Conservation (phyloP, 1,284 basidiomycete genomes). For the Fomitopsis pinicola region DNA sequence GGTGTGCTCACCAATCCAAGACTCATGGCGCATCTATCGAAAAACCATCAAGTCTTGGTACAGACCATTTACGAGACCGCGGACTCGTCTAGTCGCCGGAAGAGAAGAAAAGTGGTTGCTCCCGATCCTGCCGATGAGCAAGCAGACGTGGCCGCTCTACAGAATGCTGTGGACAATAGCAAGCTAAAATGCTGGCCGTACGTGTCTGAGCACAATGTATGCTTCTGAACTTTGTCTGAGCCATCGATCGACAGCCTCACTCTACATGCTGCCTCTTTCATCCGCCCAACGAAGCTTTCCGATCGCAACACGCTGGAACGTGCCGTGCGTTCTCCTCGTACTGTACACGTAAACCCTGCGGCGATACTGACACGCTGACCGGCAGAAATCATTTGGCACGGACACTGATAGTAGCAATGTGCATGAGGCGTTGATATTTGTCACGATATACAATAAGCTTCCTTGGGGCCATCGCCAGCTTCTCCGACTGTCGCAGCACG, state of each 20-base stretch:
- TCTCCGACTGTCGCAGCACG: slow-evolving; percentile 64
- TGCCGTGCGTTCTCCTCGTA: slow-evolving; percentile 32
- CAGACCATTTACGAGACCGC: slow-evolving; percentile 42
- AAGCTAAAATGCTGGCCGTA: slow-evolving; percentile 60
- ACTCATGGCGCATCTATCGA: slow-evolving; percentile 53
- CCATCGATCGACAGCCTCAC: slow-evolving; percentile 37
- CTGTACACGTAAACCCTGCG: background rate
- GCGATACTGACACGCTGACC: slow-evolving; percentile 5
- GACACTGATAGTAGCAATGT: slow-evolving; percentile 16
- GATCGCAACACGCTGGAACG: slow-evolving; percentile 57
- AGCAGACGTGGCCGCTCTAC: slow-evolving; percentile 41
- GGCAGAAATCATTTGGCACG: slow-evolving; percentile 29
- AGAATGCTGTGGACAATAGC: slow-evolving; percentile 43
- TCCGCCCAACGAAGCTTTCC: slow-evolving; percentile 56
- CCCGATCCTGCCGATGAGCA: slow-evolving; percentile 27
- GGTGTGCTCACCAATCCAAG: slow-evolving; percentile 49
- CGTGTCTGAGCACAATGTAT: slow-evolving; percentile 14
- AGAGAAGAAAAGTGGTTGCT: slow-evolving; percentile 36
- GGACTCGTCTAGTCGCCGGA: slow-evolving; percentile 37
- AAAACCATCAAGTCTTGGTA: slow-evolving; percentile 47
- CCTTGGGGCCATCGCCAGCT: slow-evolving; percentile 58
- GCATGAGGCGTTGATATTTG: slow-evolving; percentile 46
- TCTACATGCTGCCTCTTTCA: slow-evolving; percentile 52
- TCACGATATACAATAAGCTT: slow-evolving; percentile 57
- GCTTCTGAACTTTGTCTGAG: background rate